These are phyloP conservation scores for Scedosporium minutisporum DNA, from an alignment of 2,329 filamentous ascomycete genomes.

Conservation along the genomic window DNA sequence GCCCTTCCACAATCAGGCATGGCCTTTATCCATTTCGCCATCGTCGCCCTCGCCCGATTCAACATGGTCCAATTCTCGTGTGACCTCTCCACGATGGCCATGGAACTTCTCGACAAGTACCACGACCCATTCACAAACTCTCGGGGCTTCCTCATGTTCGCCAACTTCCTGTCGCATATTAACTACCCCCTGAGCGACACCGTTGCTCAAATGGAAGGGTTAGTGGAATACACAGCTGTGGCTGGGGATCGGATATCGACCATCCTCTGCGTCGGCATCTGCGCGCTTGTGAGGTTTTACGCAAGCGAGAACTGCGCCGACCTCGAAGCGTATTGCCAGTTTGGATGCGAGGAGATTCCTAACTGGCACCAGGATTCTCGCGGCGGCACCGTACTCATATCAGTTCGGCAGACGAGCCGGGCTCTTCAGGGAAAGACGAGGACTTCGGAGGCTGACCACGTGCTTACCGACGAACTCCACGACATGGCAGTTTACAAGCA, in stretches of 20 bases:
- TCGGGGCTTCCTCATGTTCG: constrained; percentile 58
- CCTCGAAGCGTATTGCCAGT: constrained; percentile 60
- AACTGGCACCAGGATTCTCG: constrained; percentile 63
- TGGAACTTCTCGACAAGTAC: constrained; percentile 54
- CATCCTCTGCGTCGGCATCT: constrained; percentile 61
- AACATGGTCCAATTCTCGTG: constrained; percentile 59
- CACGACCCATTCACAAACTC: constrained; percentile 57
- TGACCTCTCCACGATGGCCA: constrained; percentile 52
- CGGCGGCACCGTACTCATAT: constrained; percentile 60
- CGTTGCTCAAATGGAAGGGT: constrained; percentile 51
- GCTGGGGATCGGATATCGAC: constrained; percentile 64
- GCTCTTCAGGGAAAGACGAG: constrained; percentile 68
- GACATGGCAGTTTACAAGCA: constrained; percentile 47
- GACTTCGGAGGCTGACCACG: constrained; percentile 34
- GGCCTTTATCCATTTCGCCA: constrained; percentile 58
- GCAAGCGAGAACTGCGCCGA: constrained; percentile 60
- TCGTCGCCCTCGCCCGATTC: constrained; percentile 59
- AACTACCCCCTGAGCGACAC: constrained; percentile 51
- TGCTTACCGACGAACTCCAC: constrained; percentile 63
- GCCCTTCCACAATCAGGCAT: constrained; percentile 60
- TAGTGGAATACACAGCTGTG: constrained; percentile 55
- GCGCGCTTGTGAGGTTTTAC: constrained; percentile 58
- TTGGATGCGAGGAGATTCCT: constrained; percentile 63
- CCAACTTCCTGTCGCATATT: constrained; percentile 61
- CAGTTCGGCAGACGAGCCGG: constrained; percentile 54